Evolutionary conservation across 2,329 filamentous ascomycete species (phyloP), one percentile per base, ranked within the genome.

Genomic region (Cordyceps fumosorosea): DNA sequence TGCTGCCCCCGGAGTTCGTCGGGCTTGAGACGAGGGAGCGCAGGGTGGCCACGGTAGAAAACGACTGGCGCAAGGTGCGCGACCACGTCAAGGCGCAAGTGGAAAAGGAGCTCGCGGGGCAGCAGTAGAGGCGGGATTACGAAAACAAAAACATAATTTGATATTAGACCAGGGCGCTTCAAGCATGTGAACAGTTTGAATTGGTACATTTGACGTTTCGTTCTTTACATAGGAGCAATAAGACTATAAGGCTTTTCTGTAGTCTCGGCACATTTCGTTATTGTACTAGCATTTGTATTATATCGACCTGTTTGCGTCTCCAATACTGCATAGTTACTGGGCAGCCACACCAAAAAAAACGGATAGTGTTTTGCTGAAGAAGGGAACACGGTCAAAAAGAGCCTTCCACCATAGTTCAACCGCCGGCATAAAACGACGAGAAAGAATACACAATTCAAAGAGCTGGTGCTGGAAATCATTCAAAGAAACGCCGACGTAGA

Each of bases 1-100:
- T 98, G 1, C 80, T 96, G 60, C 93, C 93, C 0, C 74, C 83
- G 62, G 90, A 97, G 76, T 95, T 97, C 71, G 77, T 89, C 40
- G 93, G 90, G 0, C 77, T 98, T 0, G 87, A 92, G 71, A 77
- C 87, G 69, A 87, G 87, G 77, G 88, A 93, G 73, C 89, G 84
- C 75, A 82, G 90, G 54, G 86, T 96, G 16, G 87, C 83, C 5
- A 79, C 82, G 48, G 87, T 92, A 22, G 84, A 83, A 48, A 89
- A 85, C 65, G 84, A 86, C 54, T 93, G 90, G 87, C 78, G 89
- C 74, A 85, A 83, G 24, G 89, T 96, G 20, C 80, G 91, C 65
- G 85, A 87, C 69, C 82, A 96, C 65, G 87, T 97, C 5, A 85
- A 87, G 73, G 81, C 82, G 64, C 86, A 93, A 74, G 89, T 96